Evolutionary conservation across 371 early-diverging fungal species (phyloP).

Genomic region (Saksenaea oblongispora): DNA sequence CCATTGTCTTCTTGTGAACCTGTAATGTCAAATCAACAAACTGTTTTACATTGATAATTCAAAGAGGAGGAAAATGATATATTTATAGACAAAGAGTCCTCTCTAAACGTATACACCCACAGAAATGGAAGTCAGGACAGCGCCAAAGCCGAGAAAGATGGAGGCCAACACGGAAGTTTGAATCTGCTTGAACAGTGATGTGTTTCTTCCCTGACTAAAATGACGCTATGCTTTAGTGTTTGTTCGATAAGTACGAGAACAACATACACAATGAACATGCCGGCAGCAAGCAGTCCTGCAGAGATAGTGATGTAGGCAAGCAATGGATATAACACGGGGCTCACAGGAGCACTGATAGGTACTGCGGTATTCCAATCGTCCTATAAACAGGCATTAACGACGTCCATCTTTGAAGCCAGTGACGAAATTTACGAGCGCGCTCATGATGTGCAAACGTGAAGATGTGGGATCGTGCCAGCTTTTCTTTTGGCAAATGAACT

Average conservation of each 20-base stretch:
- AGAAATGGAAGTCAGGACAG: slow-evolving; percentile 46
- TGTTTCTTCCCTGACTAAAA: slow-evolving; percentile 39
- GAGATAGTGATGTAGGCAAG: slow-evolving; percentile 30
- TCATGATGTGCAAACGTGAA: not conserved
- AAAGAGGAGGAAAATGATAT: no score
- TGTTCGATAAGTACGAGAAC: not conserved
- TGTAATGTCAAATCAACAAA: no score
- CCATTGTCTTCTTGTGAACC: not conserved
- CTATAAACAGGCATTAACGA: not conserved
- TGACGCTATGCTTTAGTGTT: not conserved
- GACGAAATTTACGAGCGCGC: not conserved
- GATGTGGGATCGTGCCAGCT: not conserved
- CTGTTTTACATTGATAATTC: no score
- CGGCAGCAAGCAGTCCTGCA: slow-evolving; percentile 35
- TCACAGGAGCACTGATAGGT: slow-evolving; percentile 35
- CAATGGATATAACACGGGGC: slow-evolving; percentile 29
- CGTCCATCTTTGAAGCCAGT: not conserved
- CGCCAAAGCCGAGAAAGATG: slow-evolving; percentile 45
- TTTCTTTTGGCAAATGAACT: no score
- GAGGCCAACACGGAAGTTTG: slow-evolving; percentile 41
- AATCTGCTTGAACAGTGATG: slow-evolving; percentile 38
- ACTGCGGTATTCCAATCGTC: slow-evolving; percentile 14
- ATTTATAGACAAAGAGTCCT: not conserved
- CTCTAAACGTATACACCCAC: slow-evolving; percentile 50
- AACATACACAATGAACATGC: slow-evolving; percentile 45